These are phyloP conservation scores for Aspergillus pseudoterreus DNA, from an alignment of 2,329 filamentous ascomycete species.

Conservation along the genomic window DNA sequence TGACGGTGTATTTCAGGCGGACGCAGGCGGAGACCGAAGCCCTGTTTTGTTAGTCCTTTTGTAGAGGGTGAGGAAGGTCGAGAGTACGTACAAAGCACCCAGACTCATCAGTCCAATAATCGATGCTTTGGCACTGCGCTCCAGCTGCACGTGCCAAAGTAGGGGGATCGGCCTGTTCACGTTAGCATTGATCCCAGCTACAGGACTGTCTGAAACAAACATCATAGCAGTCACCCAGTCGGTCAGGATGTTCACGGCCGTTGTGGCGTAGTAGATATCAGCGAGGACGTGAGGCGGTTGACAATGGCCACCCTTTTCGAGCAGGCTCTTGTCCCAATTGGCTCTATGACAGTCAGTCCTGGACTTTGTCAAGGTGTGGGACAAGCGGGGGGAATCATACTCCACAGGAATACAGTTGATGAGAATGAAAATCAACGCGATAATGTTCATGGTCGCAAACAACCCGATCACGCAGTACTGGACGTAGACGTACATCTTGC, in stretches of 20 bases:
- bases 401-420: constrained; percentile 20
- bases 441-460: constrained; percentile 20
- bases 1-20: constrained; percentile 42
- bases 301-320: constrained; percentile 18
- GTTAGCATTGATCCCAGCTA: constrained; percentile 26
- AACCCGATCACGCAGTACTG: constrained; percentile 18
- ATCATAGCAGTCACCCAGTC: constrained; percentile 23
- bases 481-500: constrained; percentile 17
- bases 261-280: constrained; percentile 22
- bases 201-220: constrained; percentile 1
- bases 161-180: constrained; percentile 37
- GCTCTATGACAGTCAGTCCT: constrained; percentile 10
- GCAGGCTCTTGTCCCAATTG: constrained; percentile 15
- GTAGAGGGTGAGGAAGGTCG: constrained; percentile 9
- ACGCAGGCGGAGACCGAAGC: constrained; percentile 28
- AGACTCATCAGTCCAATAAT: constrained; percentile 44
- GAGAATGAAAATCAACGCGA: constrained; percentile 21
- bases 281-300: constrained; percentile 18
- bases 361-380: background rate
- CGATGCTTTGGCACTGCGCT: constrained; percentile 43
- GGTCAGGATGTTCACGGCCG: constrained; percentile 23
- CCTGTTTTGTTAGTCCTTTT: constrained; percentile 16
- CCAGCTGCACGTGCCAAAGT: constrained; percentile 43
- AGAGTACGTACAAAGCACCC: constrained; percentile 42
- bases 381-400: constrained; percentile 5